Evolutionary conservation across 2,329 filamentous ascomycete species (phyloP), one percentile per base, ranked within the genome.

Genomic region (Whalleya microplaca): DNA sequence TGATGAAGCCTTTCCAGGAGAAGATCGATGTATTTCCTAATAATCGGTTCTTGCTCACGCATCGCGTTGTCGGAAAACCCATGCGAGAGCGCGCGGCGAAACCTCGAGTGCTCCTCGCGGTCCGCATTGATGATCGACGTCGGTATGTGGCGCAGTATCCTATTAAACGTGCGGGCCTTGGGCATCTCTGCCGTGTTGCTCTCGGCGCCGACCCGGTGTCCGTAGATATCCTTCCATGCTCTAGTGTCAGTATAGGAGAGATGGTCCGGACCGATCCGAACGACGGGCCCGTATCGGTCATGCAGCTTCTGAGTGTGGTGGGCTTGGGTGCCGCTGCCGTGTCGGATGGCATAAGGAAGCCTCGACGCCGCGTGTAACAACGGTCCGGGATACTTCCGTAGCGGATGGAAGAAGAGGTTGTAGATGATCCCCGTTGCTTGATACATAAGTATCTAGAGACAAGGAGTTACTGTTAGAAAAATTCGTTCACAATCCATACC

Each of bases 1-100:
- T 77, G 69, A 41, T 70, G 70, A 41, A 80, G 63, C 29, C 72
- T 72, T 45, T 66, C 45, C 21, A 79, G 67, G 46, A 80, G 69
- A 42, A 77, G 61, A 55, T 76, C 68, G n/a, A 77, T 70, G 58
- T 79, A 77, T 2, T 66, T 68, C 48, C 68, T 63, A 53, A 80
- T 69, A 52, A 67, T 57, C 2, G 69, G 58, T 56, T 70, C 69
- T 48, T 71, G 68, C 49, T 67, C 51, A 6, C 69, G 66, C 62
- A 71, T 67, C 8, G 67, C 55, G 23, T 49, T 58, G 23, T 70
- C 68, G 0, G 66, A 68, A 52, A 71, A 71, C n/a, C 69, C 69
- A 32, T 71, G 66, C 8, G 69, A 67, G 41, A 71, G 56, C 16
- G 65, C 66, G 41, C 67, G 66, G n/a, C 69, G 68, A 29, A 69